Conservation (phyloP, 2,329 filamentous ascomycete species). For the Thermomyces lanuginosus region DNA sequence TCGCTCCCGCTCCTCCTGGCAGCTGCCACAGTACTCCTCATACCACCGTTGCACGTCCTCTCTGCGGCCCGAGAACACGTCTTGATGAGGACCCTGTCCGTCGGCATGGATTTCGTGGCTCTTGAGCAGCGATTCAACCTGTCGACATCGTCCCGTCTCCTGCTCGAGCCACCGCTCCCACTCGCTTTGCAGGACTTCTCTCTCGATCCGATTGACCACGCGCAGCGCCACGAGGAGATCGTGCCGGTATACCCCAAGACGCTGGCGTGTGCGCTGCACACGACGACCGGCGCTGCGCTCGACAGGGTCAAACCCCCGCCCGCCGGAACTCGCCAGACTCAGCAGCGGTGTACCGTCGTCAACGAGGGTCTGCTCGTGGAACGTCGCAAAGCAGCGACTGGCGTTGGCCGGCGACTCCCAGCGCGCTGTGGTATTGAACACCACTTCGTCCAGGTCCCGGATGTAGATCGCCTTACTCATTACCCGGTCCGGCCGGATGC, state of each 20-base stretch:
- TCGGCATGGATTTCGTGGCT: no score
- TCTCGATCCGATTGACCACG: conserved; percentile 76
- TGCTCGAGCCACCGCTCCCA: conserved; percentile 85
- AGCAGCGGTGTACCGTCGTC: conserved; percentile 17
- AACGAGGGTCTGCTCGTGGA: conserved; percentile 26
- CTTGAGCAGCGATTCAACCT: conserved; percentile 38
- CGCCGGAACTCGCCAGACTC: conserved; percentile 8
- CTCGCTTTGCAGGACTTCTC: conserved; percentile 68
- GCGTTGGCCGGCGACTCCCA: conserved; percentile 14
- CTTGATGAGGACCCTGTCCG: no score
- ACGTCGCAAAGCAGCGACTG: conserved; percentile 28
- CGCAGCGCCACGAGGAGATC: conserved; percentile 82
- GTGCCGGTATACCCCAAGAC: conserved; percentile 69
- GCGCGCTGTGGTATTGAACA: conserved; percentile 22
- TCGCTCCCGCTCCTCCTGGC: conserved; percentile 29
- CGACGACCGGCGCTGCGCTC: conserved; percentile 33
- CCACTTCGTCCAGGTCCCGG: conserved; percentile 56
- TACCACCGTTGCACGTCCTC: conserved; percentile 40
- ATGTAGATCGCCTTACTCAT: conserved; percentile 82
- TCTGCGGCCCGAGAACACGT: conserved; percentile 18
- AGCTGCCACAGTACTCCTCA: conserved; percentile 47
- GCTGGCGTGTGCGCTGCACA: conserved; percentile 64
- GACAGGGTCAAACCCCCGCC: conserved; percentile 14
- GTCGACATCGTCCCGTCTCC: conserved; percentile 60
- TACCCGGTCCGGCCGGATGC: conserved; percentile 58